Base-by-base conservation (phyloP, 2,329 filamentous ascomycete genomes). In the Colletotrichum chlorophyti region DNA sequence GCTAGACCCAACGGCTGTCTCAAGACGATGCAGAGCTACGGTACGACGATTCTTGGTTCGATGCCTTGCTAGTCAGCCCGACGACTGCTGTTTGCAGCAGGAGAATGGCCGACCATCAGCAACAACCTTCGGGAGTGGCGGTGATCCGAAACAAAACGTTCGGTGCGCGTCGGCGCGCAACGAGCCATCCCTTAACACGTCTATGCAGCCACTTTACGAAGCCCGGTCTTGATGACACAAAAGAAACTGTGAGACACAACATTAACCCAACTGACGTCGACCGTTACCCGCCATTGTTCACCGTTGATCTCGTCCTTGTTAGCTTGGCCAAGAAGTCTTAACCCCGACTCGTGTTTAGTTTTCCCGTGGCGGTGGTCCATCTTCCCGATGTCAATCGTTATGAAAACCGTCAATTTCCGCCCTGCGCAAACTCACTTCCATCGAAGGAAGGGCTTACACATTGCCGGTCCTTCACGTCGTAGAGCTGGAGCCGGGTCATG, bases 201-300 rank as follows among this genome's bases (percentile, higher is more conserved):
- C 26, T 40, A 26, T 43, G 21, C 19, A 50, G 48, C 43, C 43
- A 38, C 38, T 51, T 41, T 15, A 29, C 26, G 42, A 42, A 45
- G 51, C 38, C 38, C 19, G 43, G 29, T 10, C 24, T 24, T n/a
- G 17, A 42, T 17, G 12, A 11, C n/a, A 26, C 15, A 55, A 50
- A 50, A 57, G 32, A 27, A 53, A 59, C n/a, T 14, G 29, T 43
- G 45, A 60, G 38, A 55, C 51, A 57, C 21, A 38, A 38, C 37
- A 45, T 27, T 19, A 19, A 21, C 9, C 21, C 35, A 26, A 50
- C 38, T 26, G 26, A 49, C 45, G 26, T 38, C 21, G n/a, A 27
- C 45, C 12, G 43, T 31, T n/a, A 23, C 43, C 45, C 12, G 43
- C 27, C 14, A 23, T 38, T 43, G 50, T 29, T 15, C 37, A 35